These are phyloP conservation scores for Orbilia oligospora DNA, from an alignment of 2,329 filamentous ascomycete genomes.

Conservation along the genomic window DNA sequence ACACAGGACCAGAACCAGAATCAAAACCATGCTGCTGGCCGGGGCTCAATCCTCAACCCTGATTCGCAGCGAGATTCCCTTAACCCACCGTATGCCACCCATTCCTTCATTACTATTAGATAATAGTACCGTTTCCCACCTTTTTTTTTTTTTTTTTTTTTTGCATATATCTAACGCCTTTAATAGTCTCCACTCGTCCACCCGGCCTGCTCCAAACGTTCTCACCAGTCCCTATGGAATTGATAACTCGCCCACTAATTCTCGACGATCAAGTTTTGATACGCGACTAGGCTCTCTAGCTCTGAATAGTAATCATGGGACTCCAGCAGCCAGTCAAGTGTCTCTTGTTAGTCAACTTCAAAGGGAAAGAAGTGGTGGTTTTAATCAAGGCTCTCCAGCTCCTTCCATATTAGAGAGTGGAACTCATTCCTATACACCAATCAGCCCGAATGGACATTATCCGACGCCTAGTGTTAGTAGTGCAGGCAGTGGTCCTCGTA, in stretches of 20 bases:
- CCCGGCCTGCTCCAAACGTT: constrained; percentile 59
- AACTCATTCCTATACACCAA: constrained; percentile 56
- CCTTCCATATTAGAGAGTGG: constrained; percentile 60
- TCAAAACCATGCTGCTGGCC: constrained; percentile 40
- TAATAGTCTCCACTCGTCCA: constrained; percentile 63
- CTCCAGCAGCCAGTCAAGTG: constrained; percentile 64
- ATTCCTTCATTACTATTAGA: constrained; percentile 9
- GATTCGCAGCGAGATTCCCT: constrained; percentile 60
- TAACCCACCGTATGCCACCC: constrained; percentile 61
- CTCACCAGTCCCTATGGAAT: constrained; percentile 61
- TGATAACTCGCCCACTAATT: constrained; percentile 63
- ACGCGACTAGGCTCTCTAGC: constrained; percentile 61
- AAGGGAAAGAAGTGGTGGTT: constrained; percentile 63
- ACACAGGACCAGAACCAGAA: constrained; percentile 60
- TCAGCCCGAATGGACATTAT: constrained; percentile 52
- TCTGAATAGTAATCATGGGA: constrained; percentile 62
- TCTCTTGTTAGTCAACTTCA: constrained; percentile 64
- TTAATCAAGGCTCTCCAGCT: constrained; percentile 61
- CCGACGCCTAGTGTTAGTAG: constrained; percentile 60
- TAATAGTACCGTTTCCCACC: no score
- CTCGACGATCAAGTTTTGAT: constrained; percentile 64
- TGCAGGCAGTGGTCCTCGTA: constrained; percentile 58
- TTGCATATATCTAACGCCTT: not conserved
- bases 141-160: no score
- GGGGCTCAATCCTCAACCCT: constrained; percentile 58